A percentile compares a stretch with the other conserved stretches of the same genome.
Evolutionary conservation across 108 stramenopile genomes (phyloP).

Genomic region (Fragilaria crotonensis): DNA sequence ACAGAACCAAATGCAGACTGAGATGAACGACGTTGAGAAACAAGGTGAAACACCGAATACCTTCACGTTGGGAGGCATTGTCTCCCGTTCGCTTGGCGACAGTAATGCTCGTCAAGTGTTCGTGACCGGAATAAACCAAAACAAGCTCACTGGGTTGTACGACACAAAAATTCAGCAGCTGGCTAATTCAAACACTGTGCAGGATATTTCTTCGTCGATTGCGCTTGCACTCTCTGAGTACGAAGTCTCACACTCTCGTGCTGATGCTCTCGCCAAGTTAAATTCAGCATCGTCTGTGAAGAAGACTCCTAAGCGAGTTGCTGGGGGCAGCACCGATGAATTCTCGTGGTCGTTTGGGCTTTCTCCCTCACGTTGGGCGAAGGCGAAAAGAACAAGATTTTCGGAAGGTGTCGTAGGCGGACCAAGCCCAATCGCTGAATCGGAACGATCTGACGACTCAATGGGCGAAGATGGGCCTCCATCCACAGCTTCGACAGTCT

Average conservation of each 20-base stretch:
- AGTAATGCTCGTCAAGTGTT: not conserved
- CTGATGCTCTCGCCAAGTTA: conserved; percentile 45
- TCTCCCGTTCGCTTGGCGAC: not conserved
- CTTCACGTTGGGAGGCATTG: conserved; percentile 4
- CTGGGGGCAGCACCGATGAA: not conserved
- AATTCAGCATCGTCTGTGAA: conserved; percentile 9
- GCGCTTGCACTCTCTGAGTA: conserved; percentile 70
- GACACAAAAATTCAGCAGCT: conserved; percentile 69
- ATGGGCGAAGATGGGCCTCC: conserved; percentile 34
- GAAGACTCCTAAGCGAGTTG: conserved; percentile 3
- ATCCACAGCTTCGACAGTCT: conserved; percentile 52
- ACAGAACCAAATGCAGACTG: conserved; percentile 17
- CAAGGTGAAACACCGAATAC: not conserved
- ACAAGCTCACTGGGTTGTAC: conserved; percentile 40
- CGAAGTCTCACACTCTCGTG: conserved; percentile 59
- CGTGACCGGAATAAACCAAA: conserved; percentile 17
- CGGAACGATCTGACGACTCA: conserved; percentile 4
- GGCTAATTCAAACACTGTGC: conserved; percentile 64
- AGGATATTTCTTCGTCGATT: conserved; percentile 69
- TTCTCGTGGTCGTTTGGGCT: conserved; percentile 9
- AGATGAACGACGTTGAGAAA: too few species aligned
- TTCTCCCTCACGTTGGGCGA: conserved; percentile 8
- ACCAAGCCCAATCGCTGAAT: conserved; percentile 38
- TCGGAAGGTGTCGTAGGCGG: conserved; percentile 9
- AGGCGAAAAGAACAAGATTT: not conserved